These are phyloP conservation scores for Acrocalymma vagum DNA, from an alignment of 2,329 filamentous ascomycete species.

Conservation along the genomic window DNA sequence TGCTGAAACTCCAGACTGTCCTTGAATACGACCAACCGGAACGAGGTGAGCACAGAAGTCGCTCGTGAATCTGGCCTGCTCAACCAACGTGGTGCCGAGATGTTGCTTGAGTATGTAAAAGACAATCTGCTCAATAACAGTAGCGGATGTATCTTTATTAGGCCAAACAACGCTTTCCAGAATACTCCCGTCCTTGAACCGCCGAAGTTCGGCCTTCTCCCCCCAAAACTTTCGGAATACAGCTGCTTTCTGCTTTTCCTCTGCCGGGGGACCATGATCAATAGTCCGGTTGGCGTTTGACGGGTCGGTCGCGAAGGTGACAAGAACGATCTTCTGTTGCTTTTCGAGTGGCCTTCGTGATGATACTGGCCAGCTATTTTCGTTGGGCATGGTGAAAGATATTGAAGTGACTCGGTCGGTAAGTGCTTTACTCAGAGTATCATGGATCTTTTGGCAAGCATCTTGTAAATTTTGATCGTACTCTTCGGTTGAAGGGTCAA, in stretches of 20 bases:
- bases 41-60: conserved; percentile 58
- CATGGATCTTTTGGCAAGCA: conserved; percentile 68
- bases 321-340: conserved; percentile 56
- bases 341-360: conserved; percentile 29
- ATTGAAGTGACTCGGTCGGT: conserved; percentile 78
- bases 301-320: conserved; percentile 78
- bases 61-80: conserved; percentile 55
- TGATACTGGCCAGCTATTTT: conserved; percentile 47
- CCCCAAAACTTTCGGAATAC: conserved; percentile 94
- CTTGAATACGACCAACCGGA: conserved; percentile 41
- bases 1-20: conserved; percentile 53
- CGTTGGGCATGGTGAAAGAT: conserved; percentile 38
- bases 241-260: conserved; percentile 83
- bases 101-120: conserved; percentile 75
- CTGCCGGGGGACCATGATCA: conserved; percentile 86
- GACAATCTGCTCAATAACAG: conserved; percentile 82
- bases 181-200: conserved; percentile 95
- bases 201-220: conserved; percentile 87
- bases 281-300: conserved; percentile 77
- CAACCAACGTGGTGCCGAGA: conserved; percentile 66
- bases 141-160: conserved; percentile 64
- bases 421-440: conserved; percentile 73
- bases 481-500: conserved; percentile 30
- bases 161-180: conserved; percentile 90
- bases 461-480: conserved; percentile 35